Conservation (phyloP, 495 filamentous ascomycete species). For the Penicillium pulvis region DNA sequence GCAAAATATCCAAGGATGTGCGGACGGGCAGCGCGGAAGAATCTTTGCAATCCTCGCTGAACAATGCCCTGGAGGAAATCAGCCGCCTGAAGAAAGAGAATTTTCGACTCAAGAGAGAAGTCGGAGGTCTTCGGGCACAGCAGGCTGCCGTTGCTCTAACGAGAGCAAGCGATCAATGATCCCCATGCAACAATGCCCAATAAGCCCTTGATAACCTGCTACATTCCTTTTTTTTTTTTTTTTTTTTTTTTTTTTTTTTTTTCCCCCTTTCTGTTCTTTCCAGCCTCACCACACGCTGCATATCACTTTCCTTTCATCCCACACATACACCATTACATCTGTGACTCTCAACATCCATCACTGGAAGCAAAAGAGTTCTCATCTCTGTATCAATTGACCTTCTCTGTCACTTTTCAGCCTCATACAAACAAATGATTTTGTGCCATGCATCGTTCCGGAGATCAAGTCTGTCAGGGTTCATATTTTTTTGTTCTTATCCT, state of each 20-base stretch:
- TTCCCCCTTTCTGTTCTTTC: constrained; percentile 3
- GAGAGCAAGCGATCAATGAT: constrained; percentile 38
- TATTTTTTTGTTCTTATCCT: constrained; percentile 28
- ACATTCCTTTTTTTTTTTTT: constrained; percentile 9
- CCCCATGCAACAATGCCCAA: background rate
- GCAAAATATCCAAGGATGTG: constrained; percentile 75
- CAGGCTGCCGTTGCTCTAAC: constrained; percentile 44
- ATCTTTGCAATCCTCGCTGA: constrained; percentile 67
- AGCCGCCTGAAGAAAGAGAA: constrained; percentile 80
- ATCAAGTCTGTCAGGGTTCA: constrained; percentile 22
- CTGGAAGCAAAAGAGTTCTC: constrained; percentile 7
- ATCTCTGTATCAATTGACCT: constrained; percentile 20
- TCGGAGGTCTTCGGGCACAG: constrained; percentile 49
- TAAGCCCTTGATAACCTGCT: background rate
- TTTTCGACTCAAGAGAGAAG: constrained; percentile 61
- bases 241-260: too few species aligned
- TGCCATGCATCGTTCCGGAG: constrained; percentile 32
- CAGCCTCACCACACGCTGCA: constrained; percentile 4
- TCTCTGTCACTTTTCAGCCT: constrained; percentile 23
- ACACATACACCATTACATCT: constrained; percentile 21
- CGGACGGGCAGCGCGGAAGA: constrained; percentile 73
- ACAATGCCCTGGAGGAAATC: constrained; percentile 67
- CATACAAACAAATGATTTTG: constrained; percentile 20
- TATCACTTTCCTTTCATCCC: constrained; percentile 17
- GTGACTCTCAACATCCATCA: constrained; percentile 5